Conservation (phyloP, 331 rosid species). For the Acacia concinna region DNA sequence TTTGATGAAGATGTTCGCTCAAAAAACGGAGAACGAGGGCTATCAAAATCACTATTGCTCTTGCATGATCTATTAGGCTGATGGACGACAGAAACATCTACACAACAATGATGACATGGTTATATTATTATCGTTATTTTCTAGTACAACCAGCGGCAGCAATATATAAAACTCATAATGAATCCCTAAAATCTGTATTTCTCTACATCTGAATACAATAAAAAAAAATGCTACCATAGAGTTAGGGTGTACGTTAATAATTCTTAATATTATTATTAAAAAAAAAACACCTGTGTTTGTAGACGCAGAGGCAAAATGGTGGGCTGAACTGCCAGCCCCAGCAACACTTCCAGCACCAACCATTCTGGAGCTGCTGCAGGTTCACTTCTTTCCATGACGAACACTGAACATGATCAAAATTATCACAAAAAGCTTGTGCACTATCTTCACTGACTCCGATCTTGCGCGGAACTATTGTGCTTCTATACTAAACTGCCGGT, state of each 20-base stretch:
- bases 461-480: conserved; percentile 28
- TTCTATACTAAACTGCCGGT: conserved; percentile 8
- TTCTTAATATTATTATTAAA: neutral
- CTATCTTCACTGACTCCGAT: conserved; percentile 51
- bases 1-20: conserved; percentile 84
- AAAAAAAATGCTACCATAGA: neutral
- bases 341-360: conserved; percentile 87
- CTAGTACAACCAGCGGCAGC: neutral
- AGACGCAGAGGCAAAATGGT: conserved; percentile 70
- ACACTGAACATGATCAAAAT: conserved; percentile 82
- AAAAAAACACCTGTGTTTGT: conserved; percentile 67
- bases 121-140: neutral
- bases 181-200: neutral
- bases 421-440: conserved; percentile 37
- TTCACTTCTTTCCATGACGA: conserved; percentile 98
- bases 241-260: neutral
- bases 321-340: conserved; percentile 87
- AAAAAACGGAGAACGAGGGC: conserved; percentile 69
- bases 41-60: conserved; percentile 64
- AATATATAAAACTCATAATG: conserved; percentile 1
- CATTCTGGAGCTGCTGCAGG: conserved; percentile 97
- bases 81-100: conserved; percentile 61
- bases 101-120: conserved; percentile 29
- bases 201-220: neutral
- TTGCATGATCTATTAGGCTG: conserved; percentile 61